Evolutionary conservation across 352 stramenopile genomes (phyloP).

Genomic region (Saprolegnia diclina): DNA sequence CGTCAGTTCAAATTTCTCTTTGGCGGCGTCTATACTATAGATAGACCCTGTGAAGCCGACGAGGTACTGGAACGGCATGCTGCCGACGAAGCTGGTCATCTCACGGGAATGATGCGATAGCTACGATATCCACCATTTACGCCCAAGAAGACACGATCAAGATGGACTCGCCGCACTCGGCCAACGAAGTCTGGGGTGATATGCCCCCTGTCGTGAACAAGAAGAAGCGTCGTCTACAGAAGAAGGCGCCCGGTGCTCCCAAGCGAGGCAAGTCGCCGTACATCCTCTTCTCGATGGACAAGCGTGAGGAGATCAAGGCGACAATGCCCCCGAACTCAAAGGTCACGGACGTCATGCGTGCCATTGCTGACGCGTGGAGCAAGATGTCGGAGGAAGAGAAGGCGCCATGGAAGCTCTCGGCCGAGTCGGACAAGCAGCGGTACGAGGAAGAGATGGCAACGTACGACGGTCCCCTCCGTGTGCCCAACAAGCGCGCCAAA

Average conservation of each 20-base stretch:
- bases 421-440: constrained; percentile 90
- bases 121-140: too few species aligned
- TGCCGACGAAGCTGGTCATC: too few species aligned
- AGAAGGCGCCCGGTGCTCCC: constrained; percentile 82
- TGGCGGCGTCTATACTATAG: constrained; percentile 28
- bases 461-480: constrained; percentile 86
- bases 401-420: constrained; percentile 88
- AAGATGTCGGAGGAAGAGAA: constrained; percentile 89
- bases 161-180: constrained; percentile 25
- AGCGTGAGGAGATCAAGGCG: constrained; percentile 85
- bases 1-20: constrained; percentile 28
- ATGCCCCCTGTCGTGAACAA: constrained; percentile 34
- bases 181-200: constrained; percentile 26
- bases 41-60: constrained; percentile 7
- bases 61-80: background rate
- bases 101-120: too few species aligned
- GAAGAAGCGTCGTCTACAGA: constrained; percentile 87
- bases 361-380: constrained; percentile 85
- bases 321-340: constrained; percentile 80
- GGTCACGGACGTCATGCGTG: constrained; percentile 88
- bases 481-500: constrained; percentile 92
- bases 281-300: constrained; percentile 91
- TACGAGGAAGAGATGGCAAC: constrained; percentile 92
- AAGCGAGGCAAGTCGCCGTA: constrained; percentile 89
- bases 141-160: background rate